These are phyloP conservation scores for Kuraishia borneana DNA, from an alignment of 805 yeast species.

Conservation along the genomic window DNA sequence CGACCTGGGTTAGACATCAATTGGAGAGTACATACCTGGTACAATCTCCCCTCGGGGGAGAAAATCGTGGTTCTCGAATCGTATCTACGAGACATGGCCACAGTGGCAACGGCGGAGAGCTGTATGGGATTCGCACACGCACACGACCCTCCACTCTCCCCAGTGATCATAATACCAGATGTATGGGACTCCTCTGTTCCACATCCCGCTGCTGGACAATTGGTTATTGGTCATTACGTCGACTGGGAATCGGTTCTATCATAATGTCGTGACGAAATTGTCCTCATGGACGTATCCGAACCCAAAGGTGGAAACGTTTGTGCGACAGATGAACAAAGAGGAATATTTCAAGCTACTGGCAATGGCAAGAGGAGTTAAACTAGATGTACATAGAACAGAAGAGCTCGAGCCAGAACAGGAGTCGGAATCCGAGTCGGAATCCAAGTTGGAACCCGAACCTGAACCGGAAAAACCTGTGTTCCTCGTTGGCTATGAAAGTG, in stretches of 20 bases:
- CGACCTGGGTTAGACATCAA: constrained; percentile 45
- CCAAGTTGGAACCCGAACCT: too few relatives aligned
- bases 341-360: constrained; percentile 4
- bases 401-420: constrained; percentile 2
- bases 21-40: constrained; percentile 49
- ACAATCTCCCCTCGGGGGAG: constrained; percentile 96
- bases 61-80: constrained; percentile 97
- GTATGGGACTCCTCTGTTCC: constrained; percentile 4
- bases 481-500: neutral
- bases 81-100: constrained; percentile 85
- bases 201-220: neutral
- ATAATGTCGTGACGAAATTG: constrained; percentile 2
- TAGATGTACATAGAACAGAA: constrained; percentile 7
- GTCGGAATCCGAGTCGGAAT: neutral
- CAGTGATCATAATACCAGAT: neutral
- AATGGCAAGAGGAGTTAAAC: constrained; percentile 5
- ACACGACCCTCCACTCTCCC: too few relatives aligned
- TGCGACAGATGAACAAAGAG: constrained; percentile 4
- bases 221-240: constrained; percentile 13
- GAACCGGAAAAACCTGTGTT: neutral
- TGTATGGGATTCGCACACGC: neutral
- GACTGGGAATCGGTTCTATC: constrained; percentile 14
- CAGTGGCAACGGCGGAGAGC: neutral
- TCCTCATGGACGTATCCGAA: constrained; percentile 14
- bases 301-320: neutral